Evolutionary conservation across 495 filamentous ascomycete species (phyloP), one percentile per base, ranked within the genome.

Genomic region (Cercophora newfieldiana): DNA sequence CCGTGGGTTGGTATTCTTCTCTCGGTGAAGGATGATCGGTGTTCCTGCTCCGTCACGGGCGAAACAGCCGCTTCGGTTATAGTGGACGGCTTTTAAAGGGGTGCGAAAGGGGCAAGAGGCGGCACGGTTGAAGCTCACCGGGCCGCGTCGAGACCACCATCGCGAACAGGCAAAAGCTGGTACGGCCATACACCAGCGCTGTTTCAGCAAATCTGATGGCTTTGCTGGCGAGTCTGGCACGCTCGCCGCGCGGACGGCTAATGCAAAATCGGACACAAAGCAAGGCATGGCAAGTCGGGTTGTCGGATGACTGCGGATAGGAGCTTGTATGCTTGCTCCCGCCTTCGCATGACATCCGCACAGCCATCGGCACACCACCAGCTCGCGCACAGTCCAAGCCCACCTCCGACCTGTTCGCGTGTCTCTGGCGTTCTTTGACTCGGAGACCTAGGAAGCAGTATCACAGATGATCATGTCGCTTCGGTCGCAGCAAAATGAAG

Each of bases 11-110:
- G 37, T 4, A 14, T 44, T 44, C 37, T 65, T 63, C 19, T 57
- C 67, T 37, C 59, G 30, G 53, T 55, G 51, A 44, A 14, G 19
- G 51, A 12, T 24, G 14, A 37, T 44, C n/a, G 21, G 37, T 44
- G 37, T 6, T 44, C 37, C 63, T 63, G 16, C 49, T 63, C 26
- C 59, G 30, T 33, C 48, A 18, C 56, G 22, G n/a, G 54, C 60
- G 58, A 68, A 74, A 75, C 74, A 75, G 74, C 74, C 72, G 73
- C 37, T 63, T 70, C 71, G 74, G 72, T 65, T 74, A 77, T 74
- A 65, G 61, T 61, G 60, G 25, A 61, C 72, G 70, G 72, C 65
- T 69, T 66, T 69, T 68, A 44, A 64, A 53, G 68, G 59, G 24
- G 55, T 65, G 49, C 49, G 33, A 70, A 68, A 71, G 59, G 66